These are phyloP conservation scores for Chaetomium strumarium DNA, from an alignment of 2,329 filamentous ascomycete genomes.

Conservation along the genomic window DNA sequence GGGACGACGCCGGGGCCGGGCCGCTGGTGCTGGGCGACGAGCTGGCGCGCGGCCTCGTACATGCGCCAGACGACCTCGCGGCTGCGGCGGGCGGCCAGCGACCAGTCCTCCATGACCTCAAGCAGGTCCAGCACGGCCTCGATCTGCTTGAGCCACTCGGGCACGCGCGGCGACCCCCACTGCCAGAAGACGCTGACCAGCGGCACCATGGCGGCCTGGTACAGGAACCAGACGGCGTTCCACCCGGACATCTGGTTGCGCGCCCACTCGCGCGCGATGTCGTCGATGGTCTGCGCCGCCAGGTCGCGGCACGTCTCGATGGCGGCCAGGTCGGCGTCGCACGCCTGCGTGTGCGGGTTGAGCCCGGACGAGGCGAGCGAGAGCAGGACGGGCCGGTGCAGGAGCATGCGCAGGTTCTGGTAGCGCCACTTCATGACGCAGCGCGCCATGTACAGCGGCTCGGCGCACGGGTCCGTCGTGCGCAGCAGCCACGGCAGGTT, in stretches of 20 bases:
- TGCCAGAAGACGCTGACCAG: constrained; percentile 71
- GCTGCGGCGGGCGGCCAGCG: constrained; percentile 55
- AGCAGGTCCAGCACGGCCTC: constrained; percentile 55
- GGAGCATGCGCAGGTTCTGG: constrained; percentile 69
- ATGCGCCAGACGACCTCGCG: constrained; percentile 59
- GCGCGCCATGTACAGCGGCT: constrained; percentile 63
- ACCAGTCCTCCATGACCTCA: constrained; percentile 60
- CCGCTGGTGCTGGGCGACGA: constrained; percentile 26
- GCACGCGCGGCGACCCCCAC: constrained; percentile 42
- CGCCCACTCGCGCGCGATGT: constrained; percentile 64
- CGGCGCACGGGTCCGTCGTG: constrained; percentile 61
- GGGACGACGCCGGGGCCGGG: constrained; percentile 1
- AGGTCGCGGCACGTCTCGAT: constrained; percentile 64
- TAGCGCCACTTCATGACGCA: constrained; percentile 80
- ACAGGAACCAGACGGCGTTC: constrained; percentile 78
- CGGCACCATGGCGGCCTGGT: constrained; percentile 74
- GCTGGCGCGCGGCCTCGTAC: constrained; percentile 49
- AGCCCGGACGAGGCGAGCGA: constrained; percentile 54
- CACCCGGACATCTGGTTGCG: constrained; percentile 72
- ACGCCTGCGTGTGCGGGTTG: constrained; percentile 36
- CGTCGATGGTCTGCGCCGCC: constrained; percentile 64
- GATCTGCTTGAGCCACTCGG: constrained; percentile 52
- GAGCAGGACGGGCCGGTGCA: constrained; percentile 67
- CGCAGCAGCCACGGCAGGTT: constrained; percentile 61
- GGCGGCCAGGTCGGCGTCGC: constrained; percentile 59